phyloP scores from a whole-genome alignment of 1,284 basidiomycete genomes.

The Mycena sp. region DNA sequence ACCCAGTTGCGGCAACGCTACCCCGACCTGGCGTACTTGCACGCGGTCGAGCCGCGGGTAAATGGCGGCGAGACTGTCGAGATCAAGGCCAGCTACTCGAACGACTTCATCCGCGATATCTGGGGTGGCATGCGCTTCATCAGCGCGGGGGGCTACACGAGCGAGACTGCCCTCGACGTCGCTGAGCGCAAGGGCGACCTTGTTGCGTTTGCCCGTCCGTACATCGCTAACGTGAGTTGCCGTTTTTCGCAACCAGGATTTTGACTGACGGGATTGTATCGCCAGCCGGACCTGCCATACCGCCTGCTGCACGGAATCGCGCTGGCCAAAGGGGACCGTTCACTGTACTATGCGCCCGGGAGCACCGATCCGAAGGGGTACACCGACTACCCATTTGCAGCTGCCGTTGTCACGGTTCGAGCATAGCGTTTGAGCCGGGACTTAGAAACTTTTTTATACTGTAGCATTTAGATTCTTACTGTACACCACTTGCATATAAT shows the following conservation, averaged over 20 bases:
- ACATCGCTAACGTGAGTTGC: slow-evolving; percentile 56
- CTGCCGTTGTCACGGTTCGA: neutral
- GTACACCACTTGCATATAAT: no score
- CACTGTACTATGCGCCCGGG: neutral
- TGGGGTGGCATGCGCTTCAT: slow-evolving; percentile 54
- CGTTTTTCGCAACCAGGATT: neutral
- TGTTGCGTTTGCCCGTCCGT: slow-evolving; percentile 58
- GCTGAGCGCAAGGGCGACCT: slow-evolving; percentile 47
- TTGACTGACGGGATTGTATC: neutral
- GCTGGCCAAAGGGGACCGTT: neutral
- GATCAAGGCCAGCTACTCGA: slow-evolving; percentile 38
- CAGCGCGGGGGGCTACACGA: slow-evolving; percentile 55
- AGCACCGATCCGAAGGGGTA: neutral
- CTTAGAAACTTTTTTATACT: no score
- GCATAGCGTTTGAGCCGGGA: no score
- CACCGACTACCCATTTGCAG: slow-evolving; percentile 2
- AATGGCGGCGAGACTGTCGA: slow-evolving; percentile 25
- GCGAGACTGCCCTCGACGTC: slow-evolving; percentile 42
- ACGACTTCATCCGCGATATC: slow-evolving; percentile 47
- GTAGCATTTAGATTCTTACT: no score
- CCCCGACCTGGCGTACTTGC: slow-evolving; percentile 56
- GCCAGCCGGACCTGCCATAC: slow-evolving; percentile 10
- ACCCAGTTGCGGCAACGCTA: slow-evolving; percentile 34
- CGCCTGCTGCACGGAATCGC: neutral
- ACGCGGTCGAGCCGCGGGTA: slow-evolving; percentile 50